phyloP scores from a whole-genome alignment of 306 rosid species.

The Corylus americana region DNA sequence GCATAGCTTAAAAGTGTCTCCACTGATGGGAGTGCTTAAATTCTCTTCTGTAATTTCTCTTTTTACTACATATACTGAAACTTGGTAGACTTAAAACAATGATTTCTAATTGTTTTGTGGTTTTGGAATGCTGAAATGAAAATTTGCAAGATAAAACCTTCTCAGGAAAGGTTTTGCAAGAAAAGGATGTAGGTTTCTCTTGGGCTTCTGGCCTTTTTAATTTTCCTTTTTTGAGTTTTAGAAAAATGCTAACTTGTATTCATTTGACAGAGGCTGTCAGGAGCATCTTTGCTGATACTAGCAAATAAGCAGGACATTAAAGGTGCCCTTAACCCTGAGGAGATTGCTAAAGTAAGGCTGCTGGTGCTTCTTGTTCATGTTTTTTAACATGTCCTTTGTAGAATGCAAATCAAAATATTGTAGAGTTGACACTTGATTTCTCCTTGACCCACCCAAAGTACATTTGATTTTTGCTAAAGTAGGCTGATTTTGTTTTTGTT shows the following conservation, averaged over 20 bases:
- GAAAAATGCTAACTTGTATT: constrained; percentile 8
- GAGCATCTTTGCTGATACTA: constrained; percentile 77
- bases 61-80: neutral
- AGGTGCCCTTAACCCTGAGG: constrained; percentile 75
- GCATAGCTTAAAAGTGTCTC: neutral
- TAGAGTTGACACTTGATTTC: neutral
- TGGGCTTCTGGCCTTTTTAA: neutral
- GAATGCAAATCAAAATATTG: neutral
- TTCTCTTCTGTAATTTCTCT: neutral
- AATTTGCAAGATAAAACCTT: neutral
- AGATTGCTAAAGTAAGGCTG: constrained; percentile 67
- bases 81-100: neutral
- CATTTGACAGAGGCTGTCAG: constrained; percentile 72
- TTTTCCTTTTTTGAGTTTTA: neutral
- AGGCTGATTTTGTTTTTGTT: no score
- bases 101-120: neutral
- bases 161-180: neutral
- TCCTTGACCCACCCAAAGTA: neutral
- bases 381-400: neutral
- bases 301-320: constrained; percentile 94
- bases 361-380: neutral
- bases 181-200: neutral
- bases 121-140: constrained; percentile 1
- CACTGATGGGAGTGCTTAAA: neutral
- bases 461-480: neutral